Base-by-base conservation (phyloP, 768 basidiomycete genomes). In the Suillus spraguei region DNA sequence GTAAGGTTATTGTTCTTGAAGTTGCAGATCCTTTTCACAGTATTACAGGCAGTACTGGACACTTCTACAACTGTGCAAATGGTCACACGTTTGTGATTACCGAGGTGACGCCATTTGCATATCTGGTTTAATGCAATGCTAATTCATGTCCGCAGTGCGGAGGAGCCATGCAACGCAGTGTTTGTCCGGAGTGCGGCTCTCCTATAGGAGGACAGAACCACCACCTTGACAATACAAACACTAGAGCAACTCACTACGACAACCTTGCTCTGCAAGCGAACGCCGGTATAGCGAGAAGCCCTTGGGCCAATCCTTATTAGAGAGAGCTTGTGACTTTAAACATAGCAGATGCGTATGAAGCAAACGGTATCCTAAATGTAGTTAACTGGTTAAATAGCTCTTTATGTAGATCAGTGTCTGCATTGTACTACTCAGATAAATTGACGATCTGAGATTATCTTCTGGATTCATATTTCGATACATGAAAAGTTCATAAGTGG, bases 1-100 rank as follows among this genome's bases (percentile, higher is more conserved):
- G 86, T 85, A 64, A 68, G 77, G 14, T 20, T 13, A 13, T 3
- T 24, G 7, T 54, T 22, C 16, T 33, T 2, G 13, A 17, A 61
- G 20, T 63, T 60, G 24, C 16, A 65, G 22, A 52, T 20, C 20
- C n/a, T 36, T 32, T 17, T 56, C 24, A 56, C 14, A 14, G 24
- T 32, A 39, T 22, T 58, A 61, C 61, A 80, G 80, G 73, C 10
- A 74, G 76, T 8, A 72, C 77, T 3, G 82, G 82, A 0, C 83
- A 83, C 66, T 84, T 79, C 63, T 83, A 82, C 62, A 80, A 77
- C 20, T 86, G 85, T 62, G 79, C 75, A 0, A 88, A 88, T 58
- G 88, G 88, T 0, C 88, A 90, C 66, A 78, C 82, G 0, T 89
- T 85, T 61, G 82, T 86, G 2, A 88, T 90, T 39, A 74, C 70